Evolutionary conservation across 2,329 filamentous ascomycete species (phyloP).

Genomic region (Botryotinia calthae): DNA sequence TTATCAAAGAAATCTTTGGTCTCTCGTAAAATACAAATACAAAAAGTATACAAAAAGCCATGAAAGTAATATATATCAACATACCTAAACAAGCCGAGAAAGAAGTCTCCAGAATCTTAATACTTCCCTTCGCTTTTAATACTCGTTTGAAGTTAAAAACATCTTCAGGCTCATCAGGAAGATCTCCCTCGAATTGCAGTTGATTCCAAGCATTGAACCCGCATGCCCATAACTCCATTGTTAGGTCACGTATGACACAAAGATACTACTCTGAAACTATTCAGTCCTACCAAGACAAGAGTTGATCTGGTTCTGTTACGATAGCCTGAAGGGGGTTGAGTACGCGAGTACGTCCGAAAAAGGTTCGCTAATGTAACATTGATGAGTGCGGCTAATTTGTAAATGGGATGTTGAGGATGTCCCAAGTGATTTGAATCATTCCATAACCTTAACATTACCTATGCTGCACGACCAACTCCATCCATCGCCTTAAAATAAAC

Average conservation of each 20-base stretch:
- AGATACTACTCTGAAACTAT: not conserved
- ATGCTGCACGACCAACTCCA: not conserved
- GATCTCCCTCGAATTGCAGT: slow-evolving; percentile 42
- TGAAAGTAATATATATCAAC: not conserved
- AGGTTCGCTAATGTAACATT: slow-evolving; percentile 7
- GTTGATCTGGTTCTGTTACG: not conserved
- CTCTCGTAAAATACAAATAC: not conserved
- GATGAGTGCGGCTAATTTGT: not conserved
- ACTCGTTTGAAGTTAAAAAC: slow-evolving; percentile 46
- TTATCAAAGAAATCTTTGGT: not conserved
- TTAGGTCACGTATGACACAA: not conserved
- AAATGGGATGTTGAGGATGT: not conserved
- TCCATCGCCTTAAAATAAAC: slow-evolving; percentile 10
- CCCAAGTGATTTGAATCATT: not conserved
- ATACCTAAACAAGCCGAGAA: slow-evolving; percentile 39
- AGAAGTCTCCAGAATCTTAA: slow-evolving; percentile 41
- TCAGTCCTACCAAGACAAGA: not conserved
- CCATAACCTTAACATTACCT: not conserved
- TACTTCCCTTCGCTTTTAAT: slow-evolving; percentile 38
- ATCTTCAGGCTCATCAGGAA: slow-evolving; percentile 46
- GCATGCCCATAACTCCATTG: slow-evolving; percentile 51
- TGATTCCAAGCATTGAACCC: slow-evolving; percentile 61
- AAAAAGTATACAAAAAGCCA: not conserved
- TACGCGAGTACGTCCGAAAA: not conserved
- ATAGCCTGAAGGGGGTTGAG: not conserved